These are phyloP conservation scores for Myriosclerotinia duriaeana DNA, from an alignment of 2,329 filamentous ascomycete species.

Conservation along the genomic window DNA sequence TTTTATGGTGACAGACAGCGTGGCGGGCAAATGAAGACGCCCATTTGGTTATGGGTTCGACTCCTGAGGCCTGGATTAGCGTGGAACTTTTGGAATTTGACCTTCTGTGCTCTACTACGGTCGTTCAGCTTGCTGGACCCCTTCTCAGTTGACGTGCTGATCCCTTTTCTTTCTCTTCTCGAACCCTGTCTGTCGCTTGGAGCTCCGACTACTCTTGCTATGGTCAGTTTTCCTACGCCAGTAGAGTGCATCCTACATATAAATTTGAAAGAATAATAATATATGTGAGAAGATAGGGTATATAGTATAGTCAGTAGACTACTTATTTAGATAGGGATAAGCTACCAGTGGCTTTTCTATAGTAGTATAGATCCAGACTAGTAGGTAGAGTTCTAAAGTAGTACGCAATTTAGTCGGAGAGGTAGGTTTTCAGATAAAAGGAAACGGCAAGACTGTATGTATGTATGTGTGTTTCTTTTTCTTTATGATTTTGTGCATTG, in stretches of 20 bases:
- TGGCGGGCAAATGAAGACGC: slow-evolving; percentile 1
- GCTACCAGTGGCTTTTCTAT: background rate
- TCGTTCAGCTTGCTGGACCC: slow-evolving; percentile 10
- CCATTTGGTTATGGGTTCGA: slow-evolving; percentile 1
- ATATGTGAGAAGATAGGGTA: background rate
- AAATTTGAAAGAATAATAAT: background rate
- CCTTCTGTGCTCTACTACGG: slow-evolving; percentile 1
- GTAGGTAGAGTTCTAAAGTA: no score
- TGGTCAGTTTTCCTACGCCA: background rate
- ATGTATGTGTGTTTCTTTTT: no score
- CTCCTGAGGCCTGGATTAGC: background rate
- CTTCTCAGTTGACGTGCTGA: background rate
- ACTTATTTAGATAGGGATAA: background rate
- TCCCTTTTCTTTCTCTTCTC: background rate
- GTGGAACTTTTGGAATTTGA: background rate
- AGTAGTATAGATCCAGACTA: no score
- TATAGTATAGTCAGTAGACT: background rate
- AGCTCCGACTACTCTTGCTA: slow-evolving; percentile 9
- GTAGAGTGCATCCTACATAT: background rate
- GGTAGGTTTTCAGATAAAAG: no score
- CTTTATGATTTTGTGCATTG: no score
- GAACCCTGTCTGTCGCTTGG: background rate
- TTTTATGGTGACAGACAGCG: background rate
- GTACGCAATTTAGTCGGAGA: no score
- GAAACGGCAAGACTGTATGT: no score